A percentile compares a stretch with the other conserved stretches of the same genome.
Evolutionary conservation across 2,329 filamentous ascomycete genomes (phyloP).

Genomic region (Paramyrothecium sp.): DNA sequence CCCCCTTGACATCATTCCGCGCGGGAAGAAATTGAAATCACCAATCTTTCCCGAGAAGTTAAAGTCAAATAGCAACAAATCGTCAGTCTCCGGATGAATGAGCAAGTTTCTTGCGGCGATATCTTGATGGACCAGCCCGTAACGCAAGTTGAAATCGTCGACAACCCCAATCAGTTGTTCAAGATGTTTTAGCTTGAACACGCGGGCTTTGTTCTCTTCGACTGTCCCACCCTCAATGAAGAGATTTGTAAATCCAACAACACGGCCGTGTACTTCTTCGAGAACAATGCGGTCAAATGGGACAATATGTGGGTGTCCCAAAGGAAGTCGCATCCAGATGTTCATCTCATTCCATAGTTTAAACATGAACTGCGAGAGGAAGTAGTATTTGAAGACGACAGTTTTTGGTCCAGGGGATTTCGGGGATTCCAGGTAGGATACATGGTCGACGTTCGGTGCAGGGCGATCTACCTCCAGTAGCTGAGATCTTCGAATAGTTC

Average conservation of each 20-base stretch:
- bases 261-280: slow-evolving; percentile 25
- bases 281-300: slow-evolving; percentile 31
- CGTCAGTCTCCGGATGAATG: slow-evolving; percentile 27
- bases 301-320: slow-evolving; percentile 34
- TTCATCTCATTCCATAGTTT: slow-evolving; percentile 33
- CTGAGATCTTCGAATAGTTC: slow-evolving; percentile 16
- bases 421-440: too few relatives aligned
- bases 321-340: slow-evolving; percentile 30
- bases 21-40: too few relatives aligned
- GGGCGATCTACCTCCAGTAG: slow-evolving; percentile 26
- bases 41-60: slow-evolving; percentile 16
- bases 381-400: slow-evolving; percentile 34
- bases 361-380: slow-evolving; percentile 15
- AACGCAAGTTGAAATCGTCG: slow-evolving; percentile 30
- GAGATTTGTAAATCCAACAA: slow-evolving; percentile 34
- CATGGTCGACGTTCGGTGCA: slow-evolving; percentile 22
- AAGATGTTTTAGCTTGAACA: slow-evolving; percentile 33
- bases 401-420: too few relatives aligned
- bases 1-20: slow-evolving; percentile 29
- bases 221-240: slow-evolving; percentile 32
- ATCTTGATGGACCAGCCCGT: slow-evolving; percentile 36
- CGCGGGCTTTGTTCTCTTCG: slow-evolving; percentile 21
- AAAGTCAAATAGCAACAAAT: slow-evolving; percentile 35
- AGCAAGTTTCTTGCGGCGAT: slow-evolving; percentile 36
- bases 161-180: slow-evolving; percentile 30